Base-by-base conservation (phyloP, 495 filamentous ascomycete genomes). In the Terfezia claveryi region DNA sequence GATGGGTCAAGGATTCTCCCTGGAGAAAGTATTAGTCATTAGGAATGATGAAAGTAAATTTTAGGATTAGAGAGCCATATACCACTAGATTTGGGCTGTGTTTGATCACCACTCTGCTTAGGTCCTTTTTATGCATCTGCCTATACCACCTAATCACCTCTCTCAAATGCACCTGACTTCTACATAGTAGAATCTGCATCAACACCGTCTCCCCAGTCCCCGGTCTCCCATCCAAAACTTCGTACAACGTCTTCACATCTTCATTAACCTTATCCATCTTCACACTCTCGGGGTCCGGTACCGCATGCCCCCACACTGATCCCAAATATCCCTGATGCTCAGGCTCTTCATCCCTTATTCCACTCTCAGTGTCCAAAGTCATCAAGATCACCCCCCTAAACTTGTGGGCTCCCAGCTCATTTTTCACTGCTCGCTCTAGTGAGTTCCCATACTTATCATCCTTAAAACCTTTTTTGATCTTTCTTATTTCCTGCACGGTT, bases 1-100 rank as follows among this genome's bases (percentile, higher is more conserved):
- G 84, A 69, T 98, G 91, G 11, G 89, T 85, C 23, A 98, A 78
- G 17, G 91, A 79, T 70, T 98, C 91, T 50, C 91, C 91, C 91
- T 95, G 61, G 50, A 55, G 37, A 53, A 14, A 36, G 6, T 10
- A 36, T 52, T 57, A 61, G 55, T 51, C 51, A 56, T 38, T 27
- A 41, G 52, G 14, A 41, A 55, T 32, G 36, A 27, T 49, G 23
- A 20, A 32, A 32, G 27, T 32, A 32, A 27, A 32, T 32, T 32
- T 32, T 32, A 41, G 54, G 51, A 57, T 37, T 16, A 49, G 53
- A 17, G 46, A 37, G 10, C 64, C 36, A 80, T 85, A 58, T 76
- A 94, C 88, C 36, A 94, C 88, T 52, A 96, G 71, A 63, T 95
- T 96, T 16, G 78, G 79, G 59, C 82, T 87, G 72, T 88, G 93